A percentile compares a stretch with the other conserved stretches of the same genome.
These are phyloP conservation scores for Porcisia deanei DNA, from an alignment of 208 protist genomes.

Conservation along the genomic window DNA sequence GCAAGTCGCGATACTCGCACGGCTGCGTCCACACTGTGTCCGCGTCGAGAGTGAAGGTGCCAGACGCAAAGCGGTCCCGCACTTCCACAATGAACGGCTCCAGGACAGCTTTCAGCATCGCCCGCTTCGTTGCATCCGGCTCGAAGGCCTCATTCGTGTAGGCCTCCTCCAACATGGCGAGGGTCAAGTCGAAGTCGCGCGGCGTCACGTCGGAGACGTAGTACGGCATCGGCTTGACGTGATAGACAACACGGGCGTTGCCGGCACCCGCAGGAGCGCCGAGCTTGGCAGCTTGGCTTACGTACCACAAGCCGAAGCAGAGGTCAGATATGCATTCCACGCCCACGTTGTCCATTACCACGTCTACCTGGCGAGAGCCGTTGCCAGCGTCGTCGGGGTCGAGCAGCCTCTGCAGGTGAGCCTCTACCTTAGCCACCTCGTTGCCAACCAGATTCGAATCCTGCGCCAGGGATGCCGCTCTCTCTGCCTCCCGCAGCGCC, in stretches of 20 bases:
- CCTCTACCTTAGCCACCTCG: constrained; percentile 42
- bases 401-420: constrained; percentile 41
- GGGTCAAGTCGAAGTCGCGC: constrained; percentile 65
- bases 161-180: constrained; percentile 44
- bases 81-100: constrained; percentile 55
- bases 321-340: constrained; percentile 84
- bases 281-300: constrained; percentile 35
- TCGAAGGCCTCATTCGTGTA: constrained; percentile 23
- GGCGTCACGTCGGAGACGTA: constrained; percentile 90
- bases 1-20: constrained; percentile 86
- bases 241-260: constrained; percentile 48
- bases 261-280: constrained; percentile 10
- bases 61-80: constrained; percentile 40
- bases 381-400: constrained; percentile 19
- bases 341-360: constrained; percentile 90
- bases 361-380: constrained; percentile 48
- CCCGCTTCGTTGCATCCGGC: constrained; percentile 30
- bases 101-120: constrained; percentile 26
- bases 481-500: constrained; percentile 43
- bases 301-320: constrained; percentile 75
- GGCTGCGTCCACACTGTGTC: constrained; percentile 87
- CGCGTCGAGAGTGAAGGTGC: constrained; percentile 55
- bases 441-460: constrained; percentile 72
- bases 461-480: constrained; percentile 30
- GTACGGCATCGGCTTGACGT: constrained; percentile 90